These are phyloP conservation scores for Stephania japonica DNA, from an alignment of 164 flowering plant species.

Conservation along the genomic window DNA sequence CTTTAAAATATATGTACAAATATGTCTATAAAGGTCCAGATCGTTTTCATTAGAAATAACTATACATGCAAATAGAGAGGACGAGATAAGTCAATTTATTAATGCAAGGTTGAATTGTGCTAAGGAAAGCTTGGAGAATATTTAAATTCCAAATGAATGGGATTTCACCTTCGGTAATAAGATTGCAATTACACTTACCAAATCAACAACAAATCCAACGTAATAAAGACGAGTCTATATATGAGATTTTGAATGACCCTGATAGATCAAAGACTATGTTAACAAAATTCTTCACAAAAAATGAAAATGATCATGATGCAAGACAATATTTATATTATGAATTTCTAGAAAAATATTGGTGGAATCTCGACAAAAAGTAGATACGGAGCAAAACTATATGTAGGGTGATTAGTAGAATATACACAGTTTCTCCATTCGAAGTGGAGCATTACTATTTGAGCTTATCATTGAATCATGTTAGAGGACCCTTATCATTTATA, in stretches of 20 bases:
- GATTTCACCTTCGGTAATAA: no score
- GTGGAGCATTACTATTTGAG: background rate
- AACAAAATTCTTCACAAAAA: no score
- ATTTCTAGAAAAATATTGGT: background rate
- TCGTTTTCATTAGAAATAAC: background rate
- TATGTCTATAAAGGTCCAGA: background rate
- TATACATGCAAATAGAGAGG: background rate
- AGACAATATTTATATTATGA: no score
- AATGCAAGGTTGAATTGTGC: background rate
- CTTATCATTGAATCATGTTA: background rate
- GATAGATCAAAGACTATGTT: no score
- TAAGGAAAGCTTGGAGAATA: background rate
- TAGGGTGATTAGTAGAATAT: background rate
- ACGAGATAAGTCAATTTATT: background rate
- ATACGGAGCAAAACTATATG: background rate
- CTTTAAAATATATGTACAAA: background rate
- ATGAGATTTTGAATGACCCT: no score
- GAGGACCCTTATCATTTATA: background rate
- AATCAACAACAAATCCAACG: no score
- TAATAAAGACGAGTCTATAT: no score
- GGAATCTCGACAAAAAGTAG: background rate
- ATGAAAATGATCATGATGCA: no score
- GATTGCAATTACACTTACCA: no score
- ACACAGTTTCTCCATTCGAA: background rate
- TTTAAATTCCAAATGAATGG: no score